Evolutionary conservation across 116 monocot genomes (phyloP).

Genomic region (Trichopus zeylanicus): DNA sequence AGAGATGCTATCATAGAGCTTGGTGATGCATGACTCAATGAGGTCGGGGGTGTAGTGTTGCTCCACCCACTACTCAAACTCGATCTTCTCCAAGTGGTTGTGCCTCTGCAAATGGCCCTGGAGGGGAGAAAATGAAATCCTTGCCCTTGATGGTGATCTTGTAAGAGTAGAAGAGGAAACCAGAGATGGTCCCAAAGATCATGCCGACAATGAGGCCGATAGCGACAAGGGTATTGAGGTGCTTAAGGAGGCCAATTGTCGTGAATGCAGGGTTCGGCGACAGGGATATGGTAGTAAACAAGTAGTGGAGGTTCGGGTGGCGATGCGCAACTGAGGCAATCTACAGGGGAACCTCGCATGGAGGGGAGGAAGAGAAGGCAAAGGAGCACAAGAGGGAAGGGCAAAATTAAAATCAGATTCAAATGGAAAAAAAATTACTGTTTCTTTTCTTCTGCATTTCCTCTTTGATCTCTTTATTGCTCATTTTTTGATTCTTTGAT

Average conservation of each 20-base stretch:
- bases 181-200: conserved; percentile 43
- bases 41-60: conserved; percentile 48
- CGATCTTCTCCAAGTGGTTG: conserved; percentile 59
- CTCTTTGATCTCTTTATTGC: no score
- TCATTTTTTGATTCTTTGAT: no score
- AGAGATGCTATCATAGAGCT: conserved; percentile 46
- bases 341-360: no score
- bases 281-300: background rate
- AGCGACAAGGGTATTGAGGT: conserved; percentile 40
- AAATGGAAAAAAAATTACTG: no score
- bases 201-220: conserved; percentile 38
- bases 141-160: conserved; percentile 66
- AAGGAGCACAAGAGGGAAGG: no score
- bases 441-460: no score
- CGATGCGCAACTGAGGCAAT: no score
- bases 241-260: conserved; percentile 14
- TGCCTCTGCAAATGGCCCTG: conserved; percentile 45
- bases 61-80: conserved; percentile 55
- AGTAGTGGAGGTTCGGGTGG: conserved; percentile 15
- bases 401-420: no score
- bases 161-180: conserved; percentile 59
- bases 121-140: conserved; percentile 45
- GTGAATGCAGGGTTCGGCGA: conserved; percentile 5
- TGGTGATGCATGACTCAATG: conserved; percentile 42
- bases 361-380: no score